Conservation (phyloP, 768 basidiomycete species). For the Auricularia auricula-judae region DNA sequence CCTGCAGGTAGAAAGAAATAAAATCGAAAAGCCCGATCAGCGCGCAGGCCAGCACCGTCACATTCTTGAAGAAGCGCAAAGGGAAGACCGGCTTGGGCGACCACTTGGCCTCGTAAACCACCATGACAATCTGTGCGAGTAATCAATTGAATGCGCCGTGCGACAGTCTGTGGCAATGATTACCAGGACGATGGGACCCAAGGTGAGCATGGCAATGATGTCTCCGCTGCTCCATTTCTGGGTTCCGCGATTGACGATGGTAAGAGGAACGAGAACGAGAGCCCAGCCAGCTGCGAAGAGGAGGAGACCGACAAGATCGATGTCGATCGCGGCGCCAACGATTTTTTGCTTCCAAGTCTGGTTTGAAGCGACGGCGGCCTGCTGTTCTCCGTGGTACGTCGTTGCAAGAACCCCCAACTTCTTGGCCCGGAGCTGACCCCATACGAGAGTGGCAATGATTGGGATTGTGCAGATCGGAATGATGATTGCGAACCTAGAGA, state of each 20-base stretch:
- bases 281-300: conserved; percentile 39
- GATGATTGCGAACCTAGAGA: conserved; percentile 42
- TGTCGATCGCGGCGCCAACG: conserved; percentile 8
- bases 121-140: conserved; percentile 14
- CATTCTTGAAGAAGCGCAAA: conserved; percentile 44
- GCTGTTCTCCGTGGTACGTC: conserved; percentile 13
- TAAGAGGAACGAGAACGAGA: conserved; percentile 45
- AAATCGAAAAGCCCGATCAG: conserved; percentile 58
- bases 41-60: conserved; percentile 46
- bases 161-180: conserved; percentile 1
- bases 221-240: conserved; percentile 27
- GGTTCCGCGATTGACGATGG: conserved; percentile 20
- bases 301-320: conserved; percentile 41
- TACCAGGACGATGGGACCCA: conserved; percentile 35
- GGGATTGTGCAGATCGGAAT: conserved; percentile 39
- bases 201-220: conserved; percentile 39
- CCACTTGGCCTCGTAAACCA: conserved; percentile 36
- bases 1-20: conserved; percentile 1
- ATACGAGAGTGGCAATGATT: conserved; percentile 42
- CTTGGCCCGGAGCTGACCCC: conserved; percentile 41
- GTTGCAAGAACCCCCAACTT: conserved; percentile 21
- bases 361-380: conserved; percentile 2
- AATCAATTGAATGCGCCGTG: background rate
- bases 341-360: too few relatives aligned
- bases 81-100: conserved; percentile 53